These are phyloP conservation scores for Catunica adiposa DNA, from an alignment of 2,329 filamentous ascomycete species.

Conservation along the genomic window DNA sequence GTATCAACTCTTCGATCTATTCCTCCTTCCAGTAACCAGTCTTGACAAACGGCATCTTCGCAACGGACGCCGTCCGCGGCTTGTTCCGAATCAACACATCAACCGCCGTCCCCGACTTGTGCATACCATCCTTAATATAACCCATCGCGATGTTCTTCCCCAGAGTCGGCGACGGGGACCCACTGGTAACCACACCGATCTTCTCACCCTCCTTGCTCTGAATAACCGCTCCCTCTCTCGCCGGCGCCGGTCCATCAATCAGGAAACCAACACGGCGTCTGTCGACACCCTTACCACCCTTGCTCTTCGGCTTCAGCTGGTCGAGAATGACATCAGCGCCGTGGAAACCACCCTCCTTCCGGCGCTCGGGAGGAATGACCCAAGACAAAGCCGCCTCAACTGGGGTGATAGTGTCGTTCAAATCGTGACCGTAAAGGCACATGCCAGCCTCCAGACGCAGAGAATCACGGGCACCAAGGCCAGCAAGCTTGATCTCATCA, in stretches of 20 bases:
- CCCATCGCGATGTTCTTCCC: constrained; percentile 93
- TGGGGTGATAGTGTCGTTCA: constrained; percentile 57
- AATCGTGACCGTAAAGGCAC: constrained; percentile 98
- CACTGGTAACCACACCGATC: constrained; percentile 73
- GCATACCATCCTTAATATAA: constrained; percentile 64
- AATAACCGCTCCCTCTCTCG: constrained; percentile 74
- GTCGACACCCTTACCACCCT: constrained; percentile 52
- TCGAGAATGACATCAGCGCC: constrained; percentile 61
- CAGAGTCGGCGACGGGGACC: constrained; percentile 72
- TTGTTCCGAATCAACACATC: constrained; percentile 63
- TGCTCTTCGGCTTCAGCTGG: constrained; percentile 57
- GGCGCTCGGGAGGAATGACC: constrained; percentile 71
- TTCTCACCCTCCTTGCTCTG: constrained; percentile 45
- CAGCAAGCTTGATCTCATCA: constrained; percentile 56
- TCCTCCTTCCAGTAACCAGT: constrained; percentile 53
- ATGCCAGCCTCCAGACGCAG: constrained; percentile 90
- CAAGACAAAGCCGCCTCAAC: constrained; percentile 46
- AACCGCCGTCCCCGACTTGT: constrained; percentile 72
- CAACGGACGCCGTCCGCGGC: constrained; percentile 55
- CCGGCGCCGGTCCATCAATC: constrained; percentile 63
- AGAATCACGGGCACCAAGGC: constrained; percentile 79
- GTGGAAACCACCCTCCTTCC: constrained; percentile 56
- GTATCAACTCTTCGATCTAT: background rate
- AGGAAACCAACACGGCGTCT: constrained; percentile 66
- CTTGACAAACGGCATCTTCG: constrained; percentile 78